Conservation (phyloP, 2,329 filamentous ascomycete species). For the Diaporthe destruens region DNA sequence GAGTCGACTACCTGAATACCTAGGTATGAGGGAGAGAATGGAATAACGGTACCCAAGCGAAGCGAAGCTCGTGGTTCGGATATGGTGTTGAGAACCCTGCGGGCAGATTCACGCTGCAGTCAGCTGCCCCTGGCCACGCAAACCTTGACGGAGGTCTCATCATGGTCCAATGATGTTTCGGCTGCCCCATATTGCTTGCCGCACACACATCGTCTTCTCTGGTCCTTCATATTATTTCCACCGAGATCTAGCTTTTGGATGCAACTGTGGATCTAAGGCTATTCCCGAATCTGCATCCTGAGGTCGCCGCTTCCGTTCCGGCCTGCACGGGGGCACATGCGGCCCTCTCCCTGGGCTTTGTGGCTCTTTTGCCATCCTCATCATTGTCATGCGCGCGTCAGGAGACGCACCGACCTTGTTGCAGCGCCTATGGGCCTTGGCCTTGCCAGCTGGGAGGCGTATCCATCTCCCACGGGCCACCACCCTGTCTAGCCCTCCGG, state of each 20-base stretch:
- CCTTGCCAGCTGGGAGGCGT: background rate
- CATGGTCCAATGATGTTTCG: background rate
- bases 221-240: constrained; percentile 17
- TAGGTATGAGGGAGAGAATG: background rate
- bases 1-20: background rate
- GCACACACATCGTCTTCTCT: background rate
- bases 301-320: constrained; percentile 8
- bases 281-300: background rate
- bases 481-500: constrained; percentile 17
- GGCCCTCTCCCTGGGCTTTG: background rate
- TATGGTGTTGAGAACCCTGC: background rate
- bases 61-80: background rate
- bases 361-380: background rate
- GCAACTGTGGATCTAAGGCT: constrained; percentile 23
- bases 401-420: constrained; percentile 9
- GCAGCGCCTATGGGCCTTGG: background rate
- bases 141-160: background rate
- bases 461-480: background rate
- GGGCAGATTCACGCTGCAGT: background rate
- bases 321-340: background rate
- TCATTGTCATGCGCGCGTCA: background rate
- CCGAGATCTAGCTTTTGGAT: constrained; percentile 14
- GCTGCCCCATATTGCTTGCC: constrained; percentile 15
- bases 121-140: constrained; percentile 9
- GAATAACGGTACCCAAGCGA: background rate